A percentile compares a stretch with the other conserved stretches of the same genome.
These are phyloP conservation scores for Daucus carota DNA, from an alignment of 129 eudicot genomes.

Conservation along the genomic window DNA sequence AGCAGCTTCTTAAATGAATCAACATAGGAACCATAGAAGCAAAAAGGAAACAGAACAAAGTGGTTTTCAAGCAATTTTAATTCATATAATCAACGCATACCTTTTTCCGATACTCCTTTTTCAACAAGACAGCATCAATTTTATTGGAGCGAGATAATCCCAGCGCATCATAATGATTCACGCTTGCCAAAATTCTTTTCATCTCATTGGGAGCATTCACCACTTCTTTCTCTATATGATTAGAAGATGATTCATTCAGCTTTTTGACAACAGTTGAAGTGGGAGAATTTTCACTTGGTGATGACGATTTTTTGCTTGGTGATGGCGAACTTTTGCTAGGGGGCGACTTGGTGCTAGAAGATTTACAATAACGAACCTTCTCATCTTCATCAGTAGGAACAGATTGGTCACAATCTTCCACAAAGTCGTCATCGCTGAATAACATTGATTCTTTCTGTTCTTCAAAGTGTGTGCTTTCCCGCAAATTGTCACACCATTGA, in stretches of 20 bases:
- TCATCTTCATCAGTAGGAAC: slow-evolving; percentile 50
- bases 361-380: slow-evolving; percentile 37
- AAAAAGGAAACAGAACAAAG: background rate
- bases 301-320: slow-evolving; percentile 27
- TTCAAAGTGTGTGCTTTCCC: slow-evolving; percentile 62
- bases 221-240: slow-evolving; percentile 55
- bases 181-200: slow-evolving; percentile 56
- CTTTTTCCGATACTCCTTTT: slow-evolving; percentile 90
- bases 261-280: slow-evolving; percentile 33
- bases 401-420: slow-evolving; percentile 53
- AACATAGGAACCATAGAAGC: background rate
- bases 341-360: slow-evolving; percentile 25
- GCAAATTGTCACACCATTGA: slow-evolving; percentile 82
- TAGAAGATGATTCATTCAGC: slow-evolving; percentile 41
- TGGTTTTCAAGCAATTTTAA: background rate
- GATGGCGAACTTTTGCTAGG: too few species aligned
- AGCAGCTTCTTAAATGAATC: background rate
- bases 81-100: slow-evolving; percentile 20
- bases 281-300: slow-evolving; percentile 34
- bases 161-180: slow-evolving; percentile 77
- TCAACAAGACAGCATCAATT: slow-evolving; percentile 53
- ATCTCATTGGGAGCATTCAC: slow-evolving; percentile 56
- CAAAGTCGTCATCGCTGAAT: slow-evolving; percentile 61
- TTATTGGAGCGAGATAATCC: slow-evolving; percentile 58
- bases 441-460: slow-evolving; percentile 52